A percentile compares a stretch with the other conserved stretches of the same genome.
phyloP scores from a whole-genome alignment of 768 basidiomycete species.

The Kwoniella europaea region DNA sequence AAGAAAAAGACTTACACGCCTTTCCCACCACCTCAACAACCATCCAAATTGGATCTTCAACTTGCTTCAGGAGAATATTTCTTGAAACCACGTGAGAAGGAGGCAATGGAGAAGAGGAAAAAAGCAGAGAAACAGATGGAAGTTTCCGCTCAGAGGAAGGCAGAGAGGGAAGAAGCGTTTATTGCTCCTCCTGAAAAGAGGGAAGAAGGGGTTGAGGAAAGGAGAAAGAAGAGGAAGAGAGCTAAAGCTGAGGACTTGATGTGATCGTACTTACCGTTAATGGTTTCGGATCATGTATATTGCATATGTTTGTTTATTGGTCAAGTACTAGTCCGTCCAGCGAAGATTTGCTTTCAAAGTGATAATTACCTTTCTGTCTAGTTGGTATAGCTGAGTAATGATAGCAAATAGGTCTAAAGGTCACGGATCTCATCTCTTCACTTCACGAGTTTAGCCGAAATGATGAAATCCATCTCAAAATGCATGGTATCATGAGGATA shows the following conservation, averaged over 20 bases:
- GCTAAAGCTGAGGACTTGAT: conserved; percentile 25
- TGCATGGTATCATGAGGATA: not conserved
- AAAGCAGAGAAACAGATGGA: conserved; percentile 85
- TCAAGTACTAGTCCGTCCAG: not conserved
- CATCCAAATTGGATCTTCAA: conserved; percentile 93
- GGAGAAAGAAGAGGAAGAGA: conserved; percentile 60
- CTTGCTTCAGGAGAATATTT: conserved; percentile 98
- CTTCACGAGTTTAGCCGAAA: not conserved
- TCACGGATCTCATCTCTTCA: not conserved
- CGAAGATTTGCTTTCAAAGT: too few relatives aligned
- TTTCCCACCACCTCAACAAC: conserved; percentile 92
- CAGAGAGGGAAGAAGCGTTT: conserved; percentile 83
- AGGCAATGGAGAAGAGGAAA: conserved; percentile 71
- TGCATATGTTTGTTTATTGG: not conserved
- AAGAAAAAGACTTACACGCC: conserved; percentile 96
- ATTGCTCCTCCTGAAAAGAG: conserved; percentile 81
- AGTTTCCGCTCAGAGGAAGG: conserved; percentile 70
- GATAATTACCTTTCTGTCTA: too few relatives aligned
- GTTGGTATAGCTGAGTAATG: too few relatives aligned
- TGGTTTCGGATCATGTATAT: not conserved
- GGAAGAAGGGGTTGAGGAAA: conserved; percentile 77
- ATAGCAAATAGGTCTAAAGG: too few relatives aligned
- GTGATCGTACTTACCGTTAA: not conserved
- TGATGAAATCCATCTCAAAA: not conserved
- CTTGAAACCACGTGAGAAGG: conserved; percentile 87